Percentiles rank a stretch among this genome's conserved stretches.
These are phyloP conservation scores for Moniliophthora roreri DNA, from an alignment of 1,284 basidiomycete species.

Conservation along the genomic window DNA sequence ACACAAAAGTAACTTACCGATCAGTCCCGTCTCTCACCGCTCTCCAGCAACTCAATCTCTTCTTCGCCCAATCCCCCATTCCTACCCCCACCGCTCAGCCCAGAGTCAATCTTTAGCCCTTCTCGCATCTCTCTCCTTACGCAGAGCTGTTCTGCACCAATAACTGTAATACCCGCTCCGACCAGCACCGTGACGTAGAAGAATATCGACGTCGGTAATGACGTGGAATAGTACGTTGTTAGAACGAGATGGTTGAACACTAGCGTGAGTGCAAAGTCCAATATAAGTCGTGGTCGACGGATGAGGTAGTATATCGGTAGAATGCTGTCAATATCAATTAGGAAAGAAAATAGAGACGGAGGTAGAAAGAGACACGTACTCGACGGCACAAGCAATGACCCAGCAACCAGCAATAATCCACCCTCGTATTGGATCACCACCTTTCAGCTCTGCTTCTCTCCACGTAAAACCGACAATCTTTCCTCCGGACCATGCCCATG, in stretches of 20 bases:
- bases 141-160: constrained; percentile 89
- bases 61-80: too few relatives aligned
- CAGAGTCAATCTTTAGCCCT: constrained; percentile 72
- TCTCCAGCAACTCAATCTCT: too few relatives aligned
- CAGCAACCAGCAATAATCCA: constrained; percentile 89
- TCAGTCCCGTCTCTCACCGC: too few relatives aligned
- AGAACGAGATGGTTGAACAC: constrained; percentile 88
- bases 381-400: constrained; percentile 75
- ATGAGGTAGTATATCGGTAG: constrained; percentile 75
- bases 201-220: constrained; percentile 87
- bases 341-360: constrained; percentile 3
- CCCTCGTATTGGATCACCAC: constrained; percentile 73
- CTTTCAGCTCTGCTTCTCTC: constrained; percentile 51
- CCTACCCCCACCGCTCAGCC: too few relatives aligned
- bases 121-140: constrained; percentile 92
- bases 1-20: too few relatives aligned
- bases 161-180: constrained; percentile 75
- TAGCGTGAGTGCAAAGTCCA: constrained; percentile 92
- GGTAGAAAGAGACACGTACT: too few relatives aligned
- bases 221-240: constrained; percentile 88
- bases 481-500: constrained; percentile 76
- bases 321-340: constrained; percentile 12
- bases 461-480: constrained; percentile 61
- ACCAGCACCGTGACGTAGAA: constrained; percentile 81
- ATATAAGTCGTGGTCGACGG: constrained; percentile 88